Conservation (phyloP, 2,329 filamentous ascomycete genomes). For the Paecilomyces formosus region DNA sequence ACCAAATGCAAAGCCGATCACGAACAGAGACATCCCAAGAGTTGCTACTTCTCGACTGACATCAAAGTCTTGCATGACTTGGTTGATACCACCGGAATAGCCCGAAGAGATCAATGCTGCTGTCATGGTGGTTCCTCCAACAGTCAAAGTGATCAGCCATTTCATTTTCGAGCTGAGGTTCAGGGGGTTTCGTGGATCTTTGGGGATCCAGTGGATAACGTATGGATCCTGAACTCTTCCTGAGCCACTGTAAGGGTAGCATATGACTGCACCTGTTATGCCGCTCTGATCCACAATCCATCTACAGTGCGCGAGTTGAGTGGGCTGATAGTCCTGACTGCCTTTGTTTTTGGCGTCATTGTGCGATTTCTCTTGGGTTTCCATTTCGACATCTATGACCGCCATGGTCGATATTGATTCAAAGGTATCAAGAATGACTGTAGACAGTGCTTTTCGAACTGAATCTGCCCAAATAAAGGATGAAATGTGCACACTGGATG, state of each 20-base stretch:
- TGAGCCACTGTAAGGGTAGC: neutral
- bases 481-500: too few species aligned
- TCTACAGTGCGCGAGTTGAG: neutral
- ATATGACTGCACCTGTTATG: neutral
- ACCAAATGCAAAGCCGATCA: conserved; percentile 31
- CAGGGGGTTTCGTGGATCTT: neutral
- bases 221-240: neutral
- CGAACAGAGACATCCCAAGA: conserved; percentile 40
- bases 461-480: too few species aligned
- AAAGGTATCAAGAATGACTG: too few species aligned
- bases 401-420: too few species aligned
- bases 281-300: neutral
- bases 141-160: neutral
- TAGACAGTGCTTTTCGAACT: too few species aligned
- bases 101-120: neutral
- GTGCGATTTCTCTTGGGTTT: too few species aligned
- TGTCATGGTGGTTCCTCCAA: neutral
- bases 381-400: too few species aligned
- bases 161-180: neutral
- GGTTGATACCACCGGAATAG: neutral
- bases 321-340: neutral
- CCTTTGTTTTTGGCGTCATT: too few species aligned
- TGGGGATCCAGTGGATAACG: neutral
- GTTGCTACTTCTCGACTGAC: conserved; percentile 40
- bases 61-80: conserved; percentile 2